These are phyloP conservation scores for Camelina neglecta DNA, from an alignment of 345 rosid species.

Conservation along the genomic window DNA sequence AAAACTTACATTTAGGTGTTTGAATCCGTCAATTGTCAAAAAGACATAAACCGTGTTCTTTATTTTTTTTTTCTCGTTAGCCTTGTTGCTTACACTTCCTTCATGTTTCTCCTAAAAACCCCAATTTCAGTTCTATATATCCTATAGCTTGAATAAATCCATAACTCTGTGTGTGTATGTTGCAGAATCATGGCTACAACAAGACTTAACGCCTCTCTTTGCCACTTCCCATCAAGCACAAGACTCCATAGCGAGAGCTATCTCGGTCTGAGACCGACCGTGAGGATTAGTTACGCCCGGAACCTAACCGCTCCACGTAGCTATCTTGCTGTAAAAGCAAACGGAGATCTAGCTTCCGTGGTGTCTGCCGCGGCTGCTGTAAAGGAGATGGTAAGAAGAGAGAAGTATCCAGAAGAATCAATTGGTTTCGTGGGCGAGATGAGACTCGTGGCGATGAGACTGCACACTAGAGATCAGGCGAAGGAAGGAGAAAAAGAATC, in stretches of 20 bases:
- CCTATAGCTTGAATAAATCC: not conserved
- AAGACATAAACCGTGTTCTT: no score
- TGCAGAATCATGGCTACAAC: slow-evolving; percentile 12
- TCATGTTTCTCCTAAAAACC: not conserved
- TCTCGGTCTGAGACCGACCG: not conserved
- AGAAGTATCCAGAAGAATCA: slow-evolving; percentile 46
- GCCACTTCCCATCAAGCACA: not conserved
- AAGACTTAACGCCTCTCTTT: not conserved
- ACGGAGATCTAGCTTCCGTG: not conserved
- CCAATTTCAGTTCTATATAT: not conserved
- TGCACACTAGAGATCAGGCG: slow-evolving; percentile 79
- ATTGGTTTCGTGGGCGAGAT: slow-evolving; percentile 93
- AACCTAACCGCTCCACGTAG: not conserved
- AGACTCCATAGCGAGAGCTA: not conserved
- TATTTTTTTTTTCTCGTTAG: not conserved
- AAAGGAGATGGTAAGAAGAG: not conserved
- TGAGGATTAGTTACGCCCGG: not conserved
- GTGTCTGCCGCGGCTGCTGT: not conserved
- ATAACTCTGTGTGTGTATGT: not conserved
- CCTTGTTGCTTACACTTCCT: not conserved
- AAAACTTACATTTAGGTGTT: not conserved
- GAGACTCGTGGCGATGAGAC: slow-evolving; percentile 85
- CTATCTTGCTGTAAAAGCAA: slow-evolving; percentile 7
- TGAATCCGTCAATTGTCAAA: not conserved
- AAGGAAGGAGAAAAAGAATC: slow-evolving; percentile 77